Evolutionary conservation across 441 rosid genomes (phyloP).

Genomic region (Corymbia citriodora): DNA sequence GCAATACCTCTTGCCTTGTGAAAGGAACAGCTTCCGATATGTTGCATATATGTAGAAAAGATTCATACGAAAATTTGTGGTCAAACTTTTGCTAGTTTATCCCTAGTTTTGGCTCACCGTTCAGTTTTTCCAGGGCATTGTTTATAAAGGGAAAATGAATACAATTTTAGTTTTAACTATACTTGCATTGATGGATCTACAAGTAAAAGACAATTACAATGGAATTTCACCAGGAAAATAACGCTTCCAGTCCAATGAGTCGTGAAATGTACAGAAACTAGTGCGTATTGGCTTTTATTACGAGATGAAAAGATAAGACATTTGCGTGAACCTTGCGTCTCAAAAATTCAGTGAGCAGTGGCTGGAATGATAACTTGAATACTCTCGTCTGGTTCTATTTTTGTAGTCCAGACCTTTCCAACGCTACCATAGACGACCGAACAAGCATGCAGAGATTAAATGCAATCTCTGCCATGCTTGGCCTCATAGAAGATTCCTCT

Average conservation of each 20-base stretch:
- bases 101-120: neutral
- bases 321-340: neutral
- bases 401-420: slow-evolving; percentile 38
- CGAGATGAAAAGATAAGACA: neutral
- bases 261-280: neutral
- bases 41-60: neutral
- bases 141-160: neutral
- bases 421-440: slow-evolving; percentile 26
- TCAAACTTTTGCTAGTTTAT: neutral
- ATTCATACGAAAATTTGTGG: neutral
- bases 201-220: neutral
- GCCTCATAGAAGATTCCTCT: slow-evolving; percentile 41
- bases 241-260: neutral
- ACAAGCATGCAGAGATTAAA: slow-evolving; percentile 47
- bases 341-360: slow-evolving; percentile 31
- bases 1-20: neutral
- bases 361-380: slow-evolving; percentile 27
- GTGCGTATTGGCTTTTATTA: neutral
- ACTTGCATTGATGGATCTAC: neutral
- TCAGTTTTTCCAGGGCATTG: neutral
- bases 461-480: slow-evolving; percentile 57
- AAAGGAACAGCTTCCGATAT: neutral
- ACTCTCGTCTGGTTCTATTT: slow-evolving; percentile 30
- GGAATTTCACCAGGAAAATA: neutral
- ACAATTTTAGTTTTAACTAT: neutral